Evolutionary conservation across 2,329 filamentous ascomycete genomes (phyloP).

Genomic region (Mariannaea sp.): DNA sequence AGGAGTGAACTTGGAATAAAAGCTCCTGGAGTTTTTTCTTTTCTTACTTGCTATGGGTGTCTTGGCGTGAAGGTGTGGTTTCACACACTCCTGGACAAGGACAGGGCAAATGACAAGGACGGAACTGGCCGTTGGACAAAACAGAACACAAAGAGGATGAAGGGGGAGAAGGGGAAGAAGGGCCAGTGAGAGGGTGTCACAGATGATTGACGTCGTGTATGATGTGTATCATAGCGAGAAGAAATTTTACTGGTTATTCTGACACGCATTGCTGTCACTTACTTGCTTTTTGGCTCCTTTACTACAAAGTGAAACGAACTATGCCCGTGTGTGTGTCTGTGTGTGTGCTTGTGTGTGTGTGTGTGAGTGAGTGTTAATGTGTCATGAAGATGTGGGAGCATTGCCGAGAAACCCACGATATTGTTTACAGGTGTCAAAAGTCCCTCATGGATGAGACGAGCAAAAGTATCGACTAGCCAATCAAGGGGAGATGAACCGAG

Average conservation of each 20-base stretch:
- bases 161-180: background rate
- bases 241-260: constrained; percentile 2
- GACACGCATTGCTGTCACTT: no score
- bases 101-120: constrained; percentile 13
- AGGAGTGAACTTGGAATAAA: constrained; percentile 19
- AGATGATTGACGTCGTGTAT: constrained; percentile 30
- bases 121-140: constrained; percentile 25
- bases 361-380: no score
- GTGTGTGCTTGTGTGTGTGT: no score
- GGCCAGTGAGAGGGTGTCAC: constrained; percentile 24
- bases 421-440: no score
- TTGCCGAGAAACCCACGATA: no score
- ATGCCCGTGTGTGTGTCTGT: no score
- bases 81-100: constrained; percentile 10
- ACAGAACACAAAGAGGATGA: constrained; percentile 18
- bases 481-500: no score
- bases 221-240: constrained; percentile 20
- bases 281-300: no score
- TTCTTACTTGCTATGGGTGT: constrained; percentile 10
- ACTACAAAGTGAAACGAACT: no score
- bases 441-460: no score
- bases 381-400: no score
- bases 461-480: no score
- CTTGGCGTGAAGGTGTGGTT: constrained; percentile 14
- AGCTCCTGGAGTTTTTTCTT: constrained; percentile 31